Conservation (phyloP, 371 early-diverging fungal species). For the Actinomortierella ambigua region DNA sequence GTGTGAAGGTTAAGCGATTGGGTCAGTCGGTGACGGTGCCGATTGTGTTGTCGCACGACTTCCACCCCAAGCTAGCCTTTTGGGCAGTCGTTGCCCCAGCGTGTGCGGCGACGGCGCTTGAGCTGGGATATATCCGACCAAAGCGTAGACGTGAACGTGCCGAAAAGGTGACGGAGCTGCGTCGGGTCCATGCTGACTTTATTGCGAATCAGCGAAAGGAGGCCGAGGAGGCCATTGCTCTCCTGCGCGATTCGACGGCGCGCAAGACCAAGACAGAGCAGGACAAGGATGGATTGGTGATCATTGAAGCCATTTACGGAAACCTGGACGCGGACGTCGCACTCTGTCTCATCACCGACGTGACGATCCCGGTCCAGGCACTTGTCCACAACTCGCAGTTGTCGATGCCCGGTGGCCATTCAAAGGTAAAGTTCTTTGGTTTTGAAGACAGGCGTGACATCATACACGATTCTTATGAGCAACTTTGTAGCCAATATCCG, state of each 20-base stretch:
- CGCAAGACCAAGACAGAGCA: slow-evolving; percentile 73
- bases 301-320: slow-evolving; percentile 90
- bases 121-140: slow-evolving; percentile 73
- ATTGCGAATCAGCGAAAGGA: slow-evolving; percentile 75
- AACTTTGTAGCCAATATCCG: slow-evolving; percentile 6
- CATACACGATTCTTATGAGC: too few relatives aligned
- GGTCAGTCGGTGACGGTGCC: slow-evolving; percentile 89
- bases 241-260: slow-evolving; percentile 74
- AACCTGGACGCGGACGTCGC: slow-evolving; percentile 55
- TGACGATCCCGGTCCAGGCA: slow-evolving; percentile 83
- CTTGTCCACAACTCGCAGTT: slow-evolving; percentile 86
- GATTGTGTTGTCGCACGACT: slow-evolving; percentile 73
- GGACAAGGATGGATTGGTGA: slow-evolving; percentile 76
- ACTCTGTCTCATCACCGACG: slow-evolving; percentile 72
- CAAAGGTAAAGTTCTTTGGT: slow-evolving; percentile 88
- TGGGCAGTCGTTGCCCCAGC: slow-evolving; percentile 74
- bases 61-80: slow-evolving; percentile 71
- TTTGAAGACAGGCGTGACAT: too few relatives aligned
- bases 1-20: slow-evolving; percentile 75
- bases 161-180: slow-evolving; percentile 72
- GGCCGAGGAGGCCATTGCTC: slow-evolving; percentile 75
- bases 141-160: slow-evolving; percentile 63
- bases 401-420: slow-evolving; percentile 83
- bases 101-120: slow-evolving; percentile 62
- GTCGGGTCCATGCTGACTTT: slow-evolving; percentile 77